Percentiles rank a stretch among this genome's conserved stretches.
Conservation (phyloP, 2,329 filamentous ascomycete species). For the Aspergillus transmontanensis region DNA sequence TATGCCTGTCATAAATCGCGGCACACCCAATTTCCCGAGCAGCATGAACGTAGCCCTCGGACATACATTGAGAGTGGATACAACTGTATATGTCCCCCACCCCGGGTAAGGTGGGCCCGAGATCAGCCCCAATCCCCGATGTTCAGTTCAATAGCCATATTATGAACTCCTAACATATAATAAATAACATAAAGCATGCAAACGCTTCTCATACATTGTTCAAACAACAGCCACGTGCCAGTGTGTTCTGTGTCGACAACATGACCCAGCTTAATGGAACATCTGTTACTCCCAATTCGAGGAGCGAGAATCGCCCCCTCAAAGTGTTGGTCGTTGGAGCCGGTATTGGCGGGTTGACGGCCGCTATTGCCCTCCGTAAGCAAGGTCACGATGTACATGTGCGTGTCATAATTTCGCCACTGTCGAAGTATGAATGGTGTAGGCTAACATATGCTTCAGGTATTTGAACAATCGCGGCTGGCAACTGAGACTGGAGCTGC, state of each 20-base stretch:
- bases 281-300: background rate
- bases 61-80: background rate
- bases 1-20: background rate
- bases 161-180: background rate
- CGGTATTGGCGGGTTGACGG: slow-evolving; percentile 28
- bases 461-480: slow-evolving; percentile 58
- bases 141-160: background rate
- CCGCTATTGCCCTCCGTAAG: slow-evolving; percentile 51
- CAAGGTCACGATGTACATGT: slow-evolving; percentile 50
- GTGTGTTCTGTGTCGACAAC: background rate
- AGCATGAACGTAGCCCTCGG: background rate
- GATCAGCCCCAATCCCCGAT: background rate
- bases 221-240: background rate
- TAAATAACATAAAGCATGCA: background rate
- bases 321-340: slow-evolving; percentile 5
- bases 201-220: background rate
- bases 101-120: background rate
- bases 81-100: background rate
- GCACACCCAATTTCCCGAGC: background rate
- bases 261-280: background rate
- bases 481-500: slow-evolving; percentile 60
- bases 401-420: background rate
- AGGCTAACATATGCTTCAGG: slow-evolving; percentile 28
- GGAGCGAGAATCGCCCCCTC: background rate
- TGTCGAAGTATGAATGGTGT: background rate